Conservation (phyloP, 768 basidiomycete genomes). For the Trametes gibbosa region DNA sequence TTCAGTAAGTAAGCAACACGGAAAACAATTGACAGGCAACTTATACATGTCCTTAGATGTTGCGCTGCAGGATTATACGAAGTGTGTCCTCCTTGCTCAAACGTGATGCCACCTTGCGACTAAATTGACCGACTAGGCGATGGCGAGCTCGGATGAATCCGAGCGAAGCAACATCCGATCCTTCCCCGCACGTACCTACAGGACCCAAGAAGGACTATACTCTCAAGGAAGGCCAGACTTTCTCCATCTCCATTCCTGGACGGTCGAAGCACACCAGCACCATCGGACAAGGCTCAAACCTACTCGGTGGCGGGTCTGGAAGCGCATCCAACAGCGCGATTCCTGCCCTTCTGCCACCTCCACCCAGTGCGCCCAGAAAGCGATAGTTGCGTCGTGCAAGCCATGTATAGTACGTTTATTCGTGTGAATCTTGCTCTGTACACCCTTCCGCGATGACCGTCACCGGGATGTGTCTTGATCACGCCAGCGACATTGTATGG, state of each 20-base stretch:
- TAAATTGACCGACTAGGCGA: conserved; percentile 41
- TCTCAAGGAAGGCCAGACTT: conserved; percentile 92
- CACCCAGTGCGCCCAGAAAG: conserved; percentile 61
- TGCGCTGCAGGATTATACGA: conserved; percentile 82
- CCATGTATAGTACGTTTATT: neutral
- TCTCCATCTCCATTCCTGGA: conserved; percentile 90
- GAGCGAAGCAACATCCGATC: conserved; percentile 37
- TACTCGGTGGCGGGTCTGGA: conserved; percentile 24
- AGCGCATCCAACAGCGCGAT: conserved; percentile 30
- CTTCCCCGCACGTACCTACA: conserved; percentile 67
- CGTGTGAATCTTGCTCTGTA: neutral
- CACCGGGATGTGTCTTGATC: neutral
- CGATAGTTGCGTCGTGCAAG: conserved; percentile 26
- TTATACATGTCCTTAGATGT: conserved; percentile 51
- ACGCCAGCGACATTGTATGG: neutral
- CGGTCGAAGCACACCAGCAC: conserved; percentile 43
- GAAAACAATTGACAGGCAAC: neutral
- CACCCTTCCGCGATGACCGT: neutral
- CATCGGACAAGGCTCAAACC: conserved; percentile 34
- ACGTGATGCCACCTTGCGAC: neutral
- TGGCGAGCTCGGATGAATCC: conserved; percentile 63
- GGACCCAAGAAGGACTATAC: conserved; percentile 93
- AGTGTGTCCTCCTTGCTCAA: conserved; percentile 42
- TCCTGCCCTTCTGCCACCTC: conserved; percentile 80
- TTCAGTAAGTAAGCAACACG: conserved; percentile 60